Base-by-base conservation (phyloP, 352 stramenopile genomes). In the Pythium angustatum region DNA sequence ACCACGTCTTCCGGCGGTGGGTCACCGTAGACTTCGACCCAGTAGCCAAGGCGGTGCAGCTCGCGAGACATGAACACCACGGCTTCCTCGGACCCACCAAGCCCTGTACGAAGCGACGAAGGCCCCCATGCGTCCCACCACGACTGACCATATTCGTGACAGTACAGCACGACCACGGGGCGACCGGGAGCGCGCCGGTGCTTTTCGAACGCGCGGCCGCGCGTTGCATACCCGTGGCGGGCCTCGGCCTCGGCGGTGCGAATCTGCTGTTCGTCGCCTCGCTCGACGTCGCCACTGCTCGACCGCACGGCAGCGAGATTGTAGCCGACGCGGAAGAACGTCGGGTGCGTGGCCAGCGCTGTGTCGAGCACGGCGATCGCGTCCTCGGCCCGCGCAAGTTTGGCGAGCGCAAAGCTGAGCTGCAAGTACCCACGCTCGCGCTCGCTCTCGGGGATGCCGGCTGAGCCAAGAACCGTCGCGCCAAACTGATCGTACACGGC, bases 61-160 rank as follows among this genome's bases (percentile, higher is more conserved):
- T 96, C 88, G 0, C 72, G 63, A 5, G 90, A 69, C 15, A 98
- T 62, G 60, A 96, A 97, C 21, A 97, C 81, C 0, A 98, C 91
- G 0, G 92, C 87, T 75, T 98, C 91, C 67, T 98, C 93, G 8
- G 88, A 97, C 0, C 93, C 93, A 27, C 93, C 93, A 17, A 97
- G 75, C 9, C 88, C 92, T 0, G 55, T 73, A 14, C 34, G 30
- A 5, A 94, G 68, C 1, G 84, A 96, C 4, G 77, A 88, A 28
- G 90, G 91, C 0, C 91, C 90, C 92, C 92, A 98, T 11, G 81
- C 40, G 1, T 72, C 75, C 90, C 91, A 98, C 92, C 91, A 98
- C 15, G 78, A 82, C 47, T 98, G 87, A 0, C 77, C 86, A 51
- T 98, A 98, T 59, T 98, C 92, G 62, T 97, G 62, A 76, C 93